Evolutionary conservation across 2,329 filamentous ascomycete genomes (phyloP), one percentile per base, ranked within the genome.

Genomic region (Botrytis fragariae): DNA sequence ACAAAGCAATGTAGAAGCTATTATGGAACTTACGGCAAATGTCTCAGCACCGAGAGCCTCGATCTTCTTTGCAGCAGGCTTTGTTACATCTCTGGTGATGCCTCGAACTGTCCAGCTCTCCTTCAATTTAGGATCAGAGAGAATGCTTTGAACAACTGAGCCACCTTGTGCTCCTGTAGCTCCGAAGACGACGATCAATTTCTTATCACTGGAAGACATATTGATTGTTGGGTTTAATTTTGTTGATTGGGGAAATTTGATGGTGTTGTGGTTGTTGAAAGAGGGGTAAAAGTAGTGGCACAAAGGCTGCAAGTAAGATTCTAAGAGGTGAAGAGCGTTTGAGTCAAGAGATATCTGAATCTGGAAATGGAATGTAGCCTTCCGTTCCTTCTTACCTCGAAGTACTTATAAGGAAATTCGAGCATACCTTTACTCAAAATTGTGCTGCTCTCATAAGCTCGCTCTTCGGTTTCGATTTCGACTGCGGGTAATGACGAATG

Each of bases 141-240:
- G 84, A 75, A 88, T 86, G 12, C 83, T 81, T 39, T 84, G 84
- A 51, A 84, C 84, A n/a, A 88, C 86, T 6, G 85, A 85, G n/a
- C 86, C 85, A 73, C 86, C 86, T 74, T 88, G 86, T 73, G 84
- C 84, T 57, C 84, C 86, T 14, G 85, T 87, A 37, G 84, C 85
- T 22, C 85, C 85, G 65, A 86, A 80, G 8, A 87, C 83, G 35
- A 83, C 83, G 59, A 86, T 78, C 69, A 86, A 76, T 72, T 85
- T 83, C 74, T 81, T 80, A 48, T 75, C 44, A 62, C n/a, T 57
- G n/a, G 51, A 18, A 57, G 79, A 72, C 78, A 80, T 80, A 75
- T 45, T 64, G 35, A 29, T 54, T 29, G 32, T 42, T 29, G 20
- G 9, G 16, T 68, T 57, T 42, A 9, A 42, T 42, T 3, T 22